phyloP scores from a whole-genome alignment of 306 rosid species.

The Prinsepia uniflora region DNA sequence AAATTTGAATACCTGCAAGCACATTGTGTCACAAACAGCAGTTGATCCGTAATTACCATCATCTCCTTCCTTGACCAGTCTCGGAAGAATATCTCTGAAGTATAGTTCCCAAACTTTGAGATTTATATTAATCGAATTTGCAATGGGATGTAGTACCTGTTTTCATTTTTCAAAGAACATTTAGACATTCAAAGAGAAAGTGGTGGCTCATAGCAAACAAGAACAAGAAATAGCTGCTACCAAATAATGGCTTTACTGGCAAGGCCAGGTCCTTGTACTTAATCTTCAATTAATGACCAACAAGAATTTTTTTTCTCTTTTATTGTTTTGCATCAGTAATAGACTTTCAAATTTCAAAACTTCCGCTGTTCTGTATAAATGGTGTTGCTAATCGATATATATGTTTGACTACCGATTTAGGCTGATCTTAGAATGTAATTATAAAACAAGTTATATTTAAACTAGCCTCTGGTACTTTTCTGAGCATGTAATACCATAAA shows the following conservation, averaged over 20 bases:
- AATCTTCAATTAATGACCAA: background rate
- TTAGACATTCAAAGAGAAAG: slow-evolving; percentile 13
- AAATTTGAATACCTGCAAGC: slow-evolving; percentile 76
- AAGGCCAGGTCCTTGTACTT: background rate
- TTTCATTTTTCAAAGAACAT: slow-evolving; percentile 29
- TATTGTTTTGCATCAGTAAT: background rate
- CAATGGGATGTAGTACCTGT: slow-evolving; percentile 81
- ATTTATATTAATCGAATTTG: slow-evolving; percentile 74
- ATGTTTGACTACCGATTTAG: background rate
- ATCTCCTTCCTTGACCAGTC: slow-evolving; percentile 74
- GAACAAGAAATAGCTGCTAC: background rate
- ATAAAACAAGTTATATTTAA: background rate
- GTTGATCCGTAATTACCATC: slow-evolving; percentile 87
- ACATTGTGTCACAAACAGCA: slow-evolving; percentile 77
- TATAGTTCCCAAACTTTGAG: slow-evolving; percentile 73
- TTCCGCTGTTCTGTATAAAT: background rate
- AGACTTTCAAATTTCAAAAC: background rate
- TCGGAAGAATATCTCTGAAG: slow-evolving; percentile 73
- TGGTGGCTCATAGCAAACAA: slow-evolving; percentile 3
- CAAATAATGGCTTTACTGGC: background rate
- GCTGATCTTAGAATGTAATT: slow-evolving; percentile 4
- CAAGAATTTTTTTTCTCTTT: background rate
- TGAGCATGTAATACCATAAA: slow-evolving; percentile 8
- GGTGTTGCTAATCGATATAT: background rate
- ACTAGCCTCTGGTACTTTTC: background rate